phyloP scores from a whole-genome alignment of 2,329 filamentous ascomycete species.

The Xylariaceae sp. region DNA sequence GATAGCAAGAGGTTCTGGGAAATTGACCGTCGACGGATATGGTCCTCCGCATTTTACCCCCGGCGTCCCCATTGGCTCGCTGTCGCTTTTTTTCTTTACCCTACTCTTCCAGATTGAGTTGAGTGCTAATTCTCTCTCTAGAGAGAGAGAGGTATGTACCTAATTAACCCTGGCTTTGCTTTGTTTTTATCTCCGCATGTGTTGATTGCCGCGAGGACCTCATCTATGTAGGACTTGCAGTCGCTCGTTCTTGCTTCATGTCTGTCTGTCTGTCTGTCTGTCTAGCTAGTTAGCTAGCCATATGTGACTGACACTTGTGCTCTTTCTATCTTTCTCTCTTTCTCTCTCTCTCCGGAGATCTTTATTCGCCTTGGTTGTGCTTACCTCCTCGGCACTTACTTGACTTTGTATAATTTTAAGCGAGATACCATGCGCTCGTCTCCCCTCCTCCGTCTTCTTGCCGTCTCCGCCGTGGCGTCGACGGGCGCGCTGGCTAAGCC shows the following conservation, averaged over 20 bases:
- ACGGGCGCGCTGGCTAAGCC: slow-evolving; percentile 41
- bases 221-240: no score
- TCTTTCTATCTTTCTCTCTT: neutral
- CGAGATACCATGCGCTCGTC: slow-evolving; percentile 23
- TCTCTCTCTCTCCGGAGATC: neutral
- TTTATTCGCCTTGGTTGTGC: no score
- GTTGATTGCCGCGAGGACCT: neutral
- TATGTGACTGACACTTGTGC: neutral
- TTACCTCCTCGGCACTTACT: no score
- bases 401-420: no score
- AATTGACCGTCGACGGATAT: slow-evolving; percentile 21
- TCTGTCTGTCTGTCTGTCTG: neutral
- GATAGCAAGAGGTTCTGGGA: no score
- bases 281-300: neutral
- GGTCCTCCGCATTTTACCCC: slow-evolving; percentile 32
- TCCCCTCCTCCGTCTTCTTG: slow-evolving; percentile 7
- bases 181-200: neutral
- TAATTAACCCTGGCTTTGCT: no score
- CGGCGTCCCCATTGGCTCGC: slow-evolving; percentile 11
- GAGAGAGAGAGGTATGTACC: no score
- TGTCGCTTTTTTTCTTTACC: neutral
- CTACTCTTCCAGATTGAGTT: no score
- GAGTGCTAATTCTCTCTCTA: no score
- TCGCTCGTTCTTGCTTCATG: no score
- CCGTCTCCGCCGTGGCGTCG: slow-evolving; percentile 13